Evolutionary conservation across 78 protist genomes (phyloP), one percentile per base, ranked within the genome.

Genomic region (Dictyostelium brefeldianum): DNA sequence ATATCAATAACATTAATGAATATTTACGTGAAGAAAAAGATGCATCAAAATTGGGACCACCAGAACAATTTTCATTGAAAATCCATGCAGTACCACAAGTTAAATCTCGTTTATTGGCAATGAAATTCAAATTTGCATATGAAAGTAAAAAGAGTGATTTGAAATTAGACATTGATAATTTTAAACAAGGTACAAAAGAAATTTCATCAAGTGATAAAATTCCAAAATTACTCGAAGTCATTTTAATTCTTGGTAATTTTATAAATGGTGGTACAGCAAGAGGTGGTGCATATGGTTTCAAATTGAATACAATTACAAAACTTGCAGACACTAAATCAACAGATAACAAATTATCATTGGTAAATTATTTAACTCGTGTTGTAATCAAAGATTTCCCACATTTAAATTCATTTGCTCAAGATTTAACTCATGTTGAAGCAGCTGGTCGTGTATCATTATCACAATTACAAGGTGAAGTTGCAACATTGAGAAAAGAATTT

Each of bases 181-280:
- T 87, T 43, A 48, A 71, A 53, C 80, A 50, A 17, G 93, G 83
- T 64, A 78, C 80, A 15, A 78, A 78, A 43, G 93, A 87, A 53
- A 18, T 87, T 11, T 9, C 5, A 14, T 43, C 36, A 11, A 47
- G 69, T 2, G 62, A 64, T 6, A 87, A 87, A 67, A 77, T 87
- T 62, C 83, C 84, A 46, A 87, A 87, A 80, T 48, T 87, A 29
- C 15, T 87, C 5, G 93, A 90, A 41, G 56, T 91, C 3, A 67
- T 91, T 43, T 74, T 91, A 29, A 83, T 83, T 20, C 43, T 91
- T 17, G 95, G 95, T 74, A 91, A 91, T 81, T 91, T 91, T 71
- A 91, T 91, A 54, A 91, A 91, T 78, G 95, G 95, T 67, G 95
- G 95, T 56, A 91, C 92, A 41, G 71, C 91, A 41, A 47, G 95